Percentiles rank a stretch among this genome's conserved stretches.
phyloP scores from a whole-genome alignment of 768 basidiomycete genomes.

The Amanita fuliginea region DNA sequence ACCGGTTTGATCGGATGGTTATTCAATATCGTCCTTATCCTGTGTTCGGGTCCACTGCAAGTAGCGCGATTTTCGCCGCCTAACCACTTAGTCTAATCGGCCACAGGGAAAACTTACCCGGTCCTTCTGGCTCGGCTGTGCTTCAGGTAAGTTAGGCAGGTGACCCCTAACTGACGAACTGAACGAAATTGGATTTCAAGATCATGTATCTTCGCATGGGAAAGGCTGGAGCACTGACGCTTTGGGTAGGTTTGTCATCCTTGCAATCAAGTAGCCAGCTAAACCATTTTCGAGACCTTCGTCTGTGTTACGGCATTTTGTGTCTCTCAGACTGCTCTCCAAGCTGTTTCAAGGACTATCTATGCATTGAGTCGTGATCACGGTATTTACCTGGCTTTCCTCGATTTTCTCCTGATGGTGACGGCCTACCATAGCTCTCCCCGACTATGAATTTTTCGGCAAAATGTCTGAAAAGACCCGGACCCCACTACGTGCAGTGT shows the following conservation, averaged over 20 bases:
- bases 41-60: constrained; percentile 71
- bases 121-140: constrained; percentile 61
- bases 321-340: constrained; percentile 70
- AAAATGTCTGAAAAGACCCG: constrained; percentile 48
- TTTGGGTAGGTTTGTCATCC: constrained; percentile 46
- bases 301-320: constrained; percentile 85
- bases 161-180: not conserved
- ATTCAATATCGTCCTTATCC: constrained; percentile 76
- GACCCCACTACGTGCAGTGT: constrained; percentile 72
- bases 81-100: not conserved
- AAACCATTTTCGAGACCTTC: constrained; percentile 31
- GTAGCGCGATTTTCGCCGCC: constrained; percentile 13
- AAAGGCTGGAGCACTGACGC: constrained; percentile 58
- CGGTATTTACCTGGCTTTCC: constrained; percentile 23
- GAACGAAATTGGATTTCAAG: constrained; percentile 18
- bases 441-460: constrained; percentile 72
- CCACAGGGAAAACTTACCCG: constrained; percentile 51
- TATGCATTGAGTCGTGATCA: constrained; percentile 81
- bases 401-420: not conserved
- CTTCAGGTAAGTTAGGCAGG: constrained; percentile 32
- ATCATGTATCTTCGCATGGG: constrained; percentile 74
- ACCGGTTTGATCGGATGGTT: constrained; percentile 78
- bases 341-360: constrained; percentile 72
- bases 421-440: constrained; percentile 35
- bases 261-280: not conserved